phyloP scores from a whole-genome alignment of 345 rosid genomes.

The Eutrema yunnanense region DNA sequence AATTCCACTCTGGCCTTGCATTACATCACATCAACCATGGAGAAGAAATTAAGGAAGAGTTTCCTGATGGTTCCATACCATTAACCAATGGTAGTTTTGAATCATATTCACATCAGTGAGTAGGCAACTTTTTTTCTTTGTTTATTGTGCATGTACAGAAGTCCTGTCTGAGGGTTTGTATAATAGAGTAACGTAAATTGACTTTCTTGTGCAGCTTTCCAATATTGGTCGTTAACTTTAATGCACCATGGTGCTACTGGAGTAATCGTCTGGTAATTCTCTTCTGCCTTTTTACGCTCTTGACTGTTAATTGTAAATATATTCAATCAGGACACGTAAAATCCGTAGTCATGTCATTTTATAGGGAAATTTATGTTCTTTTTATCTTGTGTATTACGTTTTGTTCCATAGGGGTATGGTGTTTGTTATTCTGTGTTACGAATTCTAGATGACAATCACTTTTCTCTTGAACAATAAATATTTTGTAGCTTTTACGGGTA shows the following conservation, averaged over 20 bases:
- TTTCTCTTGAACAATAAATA: background rate
- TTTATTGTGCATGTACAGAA: background rate
- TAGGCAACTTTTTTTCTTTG: constrained; percentile 11
- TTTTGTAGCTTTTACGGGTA: background rate
- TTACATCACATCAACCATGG: constrained; percentile 71
- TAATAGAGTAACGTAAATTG: constrained; percentile 10
- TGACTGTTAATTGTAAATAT: background rate
- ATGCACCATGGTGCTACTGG: constrained; percentile 99
- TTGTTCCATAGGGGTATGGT: background rate
- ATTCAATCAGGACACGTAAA: background rate
- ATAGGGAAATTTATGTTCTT: background rate
- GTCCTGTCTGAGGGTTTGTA: constrained; percentile 5
- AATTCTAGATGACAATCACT: background rate
- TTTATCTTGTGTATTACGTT: background rate
- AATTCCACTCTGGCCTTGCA: constrained; percentile 65
- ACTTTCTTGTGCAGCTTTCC: constrained; percentile 60
- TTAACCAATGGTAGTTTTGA: constrained; percentile 66
- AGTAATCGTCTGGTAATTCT: constrained; percentile 84
- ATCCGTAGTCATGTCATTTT: background rate
- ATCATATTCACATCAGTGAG: constrained; percentile 65
- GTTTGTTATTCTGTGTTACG: background rate
- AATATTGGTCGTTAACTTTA: constrained; percentile 84
- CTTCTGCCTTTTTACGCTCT: background rate
- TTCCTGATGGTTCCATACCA: constrained; percentile 55
- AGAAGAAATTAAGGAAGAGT: constrained; percentile 63